These are phyloP conservation scores for Mycocentrospora acerina DNA, from an alignment of 2,329 filamentous ascomycete genomes.

Conservation along the genomic window DNA sequence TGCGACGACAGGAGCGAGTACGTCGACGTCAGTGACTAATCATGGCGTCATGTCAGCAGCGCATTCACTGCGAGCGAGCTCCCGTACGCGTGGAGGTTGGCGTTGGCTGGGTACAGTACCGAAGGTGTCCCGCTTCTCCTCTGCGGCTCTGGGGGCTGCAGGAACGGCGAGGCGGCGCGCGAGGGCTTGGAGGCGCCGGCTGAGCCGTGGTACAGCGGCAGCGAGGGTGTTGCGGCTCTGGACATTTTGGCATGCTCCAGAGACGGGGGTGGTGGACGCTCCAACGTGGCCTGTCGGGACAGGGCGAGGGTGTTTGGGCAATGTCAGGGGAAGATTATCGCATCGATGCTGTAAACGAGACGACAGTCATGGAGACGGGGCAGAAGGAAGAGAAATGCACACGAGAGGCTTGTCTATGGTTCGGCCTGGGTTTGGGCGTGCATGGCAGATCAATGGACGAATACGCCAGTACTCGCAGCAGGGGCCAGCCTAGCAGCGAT, in stretches of 20 bases:
- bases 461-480: conserved; percentile 15
- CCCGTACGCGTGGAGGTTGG: conserved; percentile 1
- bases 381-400: conserved; percentile 4
- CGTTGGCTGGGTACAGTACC: conserved; percentile 17
- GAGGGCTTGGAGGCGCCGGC: conserved; percentile 29
- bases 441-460: conserved; percentile 8
- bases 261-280: conserved; percentile 31
- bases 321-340: conserved; percentile 15
- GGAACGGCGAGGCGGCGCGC: conserved; percentile 31
- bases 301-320: conserved; percentile 7
- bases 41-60: conserved; percentile 17
- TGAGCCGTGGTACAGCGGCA: conserved; percentile 58
- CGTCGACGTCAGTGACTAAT: conserved; percentile 47
- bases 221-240: conserved; percentile 59
- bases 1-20: conserved; percentile 70
- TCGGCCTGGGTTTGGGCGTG: conserved; percentile 14
- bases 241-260: conserved; percentile 62
- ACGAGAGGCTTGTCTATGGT: conserved; percentile 11
- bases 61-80: conserved; percentile 3
- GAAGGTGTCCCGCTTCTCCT: conserved; percentile 32
- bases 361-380: conserved; percentile 6
- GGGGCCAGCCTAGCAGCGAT: conserved; percentile 16
- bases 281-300: conserved; percentile 32
- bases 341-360: conserved; percentile 20
- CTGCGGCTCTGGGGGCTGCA: conserved; percentile 30